Evolutionary conservation across 768 basidiomycete species (phyloP).

Genomic region (Rhizopogon vinicolor): DNA sequence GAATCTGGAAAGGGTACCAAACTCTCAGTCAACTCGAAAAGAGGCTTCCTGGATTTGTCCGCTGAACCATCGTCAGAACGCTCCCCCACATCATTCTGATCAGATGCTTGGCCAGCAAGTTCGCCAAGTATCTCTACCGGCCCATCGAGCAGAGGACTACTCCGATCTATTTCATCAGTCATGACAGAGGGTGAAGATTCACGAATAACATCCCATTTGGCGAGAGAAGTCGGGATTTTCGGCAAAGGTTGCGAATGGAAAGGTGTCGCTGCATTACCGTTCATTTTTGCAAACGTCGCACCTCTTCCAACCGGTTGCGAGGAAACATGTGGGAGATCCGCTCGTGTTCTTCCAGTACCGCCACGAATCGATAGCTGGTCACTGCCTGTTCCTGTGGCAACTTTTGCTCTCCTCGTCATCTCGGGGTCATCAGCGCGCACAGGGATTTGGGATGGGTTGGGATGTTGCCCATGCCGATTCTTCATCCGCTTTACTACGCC

Average conservation of each 20-base stretch:
- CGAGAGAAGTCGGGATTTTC: slow-evolving; percentile 8
- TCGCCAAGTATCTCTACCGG: background rate
- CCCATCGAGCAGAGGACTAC: slow-evolving; percentile 19
- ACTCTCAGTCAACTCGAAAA: slow-evolving; percentile 51
- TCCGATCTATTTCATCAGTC: slow-evolving; percentile 32
- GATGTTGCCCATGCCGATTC: slow-evolving; percentile 19
- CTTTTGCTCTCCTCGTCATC: background rate
- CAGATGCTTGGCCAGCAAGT: slow-evolving; percentile 9
- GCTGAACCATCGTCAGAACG: slow-evolving; percentile 1
- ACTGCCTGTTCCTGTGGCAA: background rate
- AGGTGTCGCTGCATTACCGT: background rate
- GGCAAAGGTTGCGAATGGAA: background rate
- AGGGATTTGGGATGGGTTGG: background rate
- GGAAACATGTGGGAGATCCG: background rate
- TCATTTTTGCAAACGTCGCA: background rate
- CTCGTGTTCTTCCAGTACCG: background rate
- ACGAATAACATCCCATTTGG: slow-evolving; percentile 26
- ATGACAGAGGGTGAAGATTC: slow-evolving; percentile 19
- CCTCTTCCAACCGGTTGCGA: background rate
- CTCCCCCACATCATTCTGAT: background rate
- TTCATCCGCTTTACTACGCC: slow-evolving; percentile 39
- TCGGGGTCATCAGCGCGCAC: background rate
- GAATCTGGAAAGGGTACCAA: slow-evolving; percentile 54
- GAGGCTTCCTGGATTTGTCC: slow-evolving; percentile 15
- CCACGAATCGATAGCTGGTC: background rate